Percentiles rank a stretch among this genome's conserved stretches.
Conservation (phyloP, 768 basidiomycete genomes). For the Tylopilus plumbeoviolaceoides region DNA sequence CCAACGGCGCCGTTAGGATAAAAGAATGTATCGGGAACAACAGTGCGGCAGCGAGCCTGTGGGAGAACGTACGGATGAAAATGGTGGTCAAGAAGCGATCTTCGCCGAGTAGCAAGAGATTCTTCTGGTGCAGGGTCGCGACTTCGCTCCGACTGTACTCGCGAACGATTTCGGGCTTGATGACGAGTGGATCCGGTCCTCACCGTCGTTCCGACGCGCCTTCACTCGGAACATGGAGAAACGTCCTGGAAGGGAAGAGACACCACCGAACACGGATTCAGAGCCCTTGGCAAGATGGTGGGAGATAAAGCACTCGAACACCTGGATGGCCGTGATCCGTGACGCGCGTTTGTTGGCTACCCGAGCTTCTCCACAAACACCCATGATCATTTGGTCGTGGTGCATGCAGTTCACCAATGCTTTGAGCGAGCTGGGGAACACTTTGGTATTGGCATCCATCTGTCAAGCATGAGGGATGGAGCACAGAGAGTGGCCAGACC, state of each 20-base stretch:
- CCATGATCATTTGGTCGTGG: constrained; percentile 98
- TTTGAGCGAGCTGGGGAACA: constrained; percentile 84
- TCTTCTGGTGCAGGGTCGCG: constrained; percentile 95
- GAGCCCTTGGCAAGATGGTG: constrained; percentile 98
- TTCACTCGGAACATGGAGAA: constrained; percentile 99
- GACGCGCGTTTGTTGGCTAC: constrained; percentile 98
- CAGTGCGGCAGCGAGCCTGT: constrained; percentile 90
- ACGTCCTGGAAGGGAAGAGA: constrained; percentile 96
- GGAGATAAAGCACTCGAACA: constrained; percentile 98
- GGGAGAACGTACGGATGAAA: constrained; percentile 94
- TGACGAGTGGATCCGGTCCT: constrained; percentile 96
- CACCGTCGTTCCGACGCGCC: constrained; percentile 79
- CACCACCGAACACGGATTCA: constrained; percentile 98
- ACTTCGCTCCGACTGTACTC: constrained; percentile 96
- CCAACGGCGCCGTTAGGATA: constrained; percentile 98
- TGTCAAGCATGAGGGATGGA: constrained; percentile 31
- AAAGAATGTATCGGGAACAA: constrained; percentile 93
- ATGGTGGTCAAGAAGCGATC: constrained; percentile 98
- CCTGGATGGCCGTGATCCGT: constrained; percentile 98
- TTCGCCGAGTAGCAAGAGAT: constrained; percentile 91
- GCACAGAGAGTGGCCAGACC: constrained; percentile 6
- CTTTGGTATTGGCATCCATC: constrained; percentile 99
- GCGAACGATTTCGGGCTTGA: constrained; percentile 95
- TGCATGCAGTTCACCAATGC: constrained; percentile 98
- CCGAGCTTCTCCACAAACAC: constrained; percentile 96